Evolutionary conservation across 768 basidiomycete species (phyloP).

Genomic region (Amyloporia xantha): DNA sequence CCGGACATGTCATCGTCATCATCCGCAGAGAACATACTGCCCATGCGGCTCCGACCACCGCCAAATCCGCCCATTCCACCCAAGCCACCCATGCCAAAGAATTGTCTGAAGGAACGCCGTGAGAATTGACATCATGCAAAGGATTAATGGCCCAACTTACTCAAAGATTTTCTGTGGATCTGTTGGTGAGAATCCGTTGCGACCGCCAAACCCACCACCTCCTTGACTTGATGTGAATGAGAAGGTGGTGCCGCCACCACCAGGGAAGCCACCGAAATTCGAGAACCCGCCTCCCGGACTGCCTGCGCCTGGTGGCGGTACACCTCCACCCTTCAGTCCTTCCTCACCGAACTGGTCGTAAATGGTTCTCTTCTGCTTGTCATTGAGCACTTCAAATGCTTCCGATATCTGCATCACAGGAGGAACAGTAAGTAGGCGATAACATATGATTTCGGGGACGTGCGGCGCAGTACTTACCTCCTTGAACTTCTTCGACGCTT

Average conservation of each 20-base stretch:
- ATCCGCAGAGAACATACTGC: slow-evolving; percentile 20
- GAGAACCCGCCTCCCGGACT: slow-evolving; percentile 38
- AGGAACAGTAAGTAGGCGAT: background rate
- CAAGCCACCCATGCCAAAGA: slow-evolving; percentile 42
- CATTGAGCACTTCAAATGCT: slow-evolving; percentile 92
- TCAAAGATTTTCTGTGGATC: slow-evolving; percentile 89
- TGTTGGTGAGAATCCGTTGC: slow-evolving; percentile 60
- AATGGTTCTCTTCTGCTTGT: slow-evolving; percentile 74
- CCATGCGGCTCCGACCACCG: slow-evolving; percentile 7
- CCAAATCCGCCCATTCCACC: slow-evolving; percentile 30
- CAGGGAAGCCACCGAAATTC: slow-evolving; percentile 17
- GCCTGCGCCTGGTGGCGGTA: slow-evolving; percentile 42
- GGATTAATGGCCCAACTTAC: slow-evolving; percentile 38
- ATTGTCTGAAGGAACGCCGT: slow-evolving; percentile 38
- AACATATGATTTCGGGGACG: background rate
- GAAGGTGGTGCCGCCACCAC: slow-evolving; percentile 18
- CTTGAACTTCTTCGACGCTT: slow-evolving; percentile 87
- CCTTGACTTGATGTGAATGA: slow-evolving; percentile 21
- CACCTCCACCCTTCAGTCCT: slow-evolving; percentile 75
- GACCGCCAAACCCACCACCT: slow-evolving; percentile 17
- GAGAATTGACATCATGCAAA: background rate
- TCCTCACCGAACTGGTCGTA: slow-evolving; percentile 97
- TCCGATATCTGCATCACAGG: slow-evolving; percentile 65
- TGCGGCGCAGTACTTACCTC: slow-evolving; percentile 44
- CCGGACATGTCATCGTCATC: slow-evolving; percentile 43